Conservation (phyloP, 225 moss, liverwort and hornwort genomes). For the Pseudisothecium myosuroides region DNA sequence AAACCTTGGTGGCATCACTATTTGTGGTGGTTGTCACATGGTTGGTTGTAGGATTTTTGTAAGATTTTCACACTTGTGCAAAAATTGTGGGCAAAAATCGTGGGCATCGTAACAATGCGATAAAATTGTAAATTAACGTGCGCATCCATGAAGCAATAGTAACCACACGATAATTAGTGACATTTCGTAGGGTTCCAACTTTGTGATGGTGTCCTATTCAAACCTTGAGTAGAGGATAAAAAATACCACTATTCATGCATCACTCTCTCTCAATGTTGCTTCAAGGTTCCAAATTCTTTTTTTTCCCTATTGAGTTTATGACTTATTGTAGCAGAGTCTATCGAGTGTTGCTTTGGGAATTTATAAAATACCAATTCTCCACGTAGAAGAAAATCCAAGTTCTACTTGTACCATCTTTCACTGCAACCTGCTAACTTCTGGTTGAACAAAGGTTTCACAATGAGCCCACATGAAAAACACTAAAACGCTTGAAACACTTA, state of each 20-base stretch:
- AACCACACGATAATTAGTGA: too few species aligned
- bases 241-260: background rate
- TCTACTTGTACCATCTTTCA: background rate
- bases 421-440: accelerated
- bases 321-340: background rate
- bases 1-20: too few species aligned
- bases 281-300: background rate
- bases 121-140: too few species aligned
- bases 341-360: accelerated
- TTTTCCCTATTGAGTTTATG: background rate
- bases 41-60: too few species aligned
- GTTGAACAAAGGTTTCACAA: background rate
- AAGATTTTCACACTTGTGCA: too few species aligned
- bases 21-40: too few species aligned
- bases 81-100: too few species aligned
- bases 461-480: background rate
- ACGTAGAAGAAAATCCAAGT: accelerated
- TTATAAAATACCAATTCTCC: background rate
- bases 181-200: too few species aligned
- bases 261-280: background rate
- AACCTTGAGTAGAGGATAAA: background rate
- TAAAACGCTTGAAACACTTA: background rate
- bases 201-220: background rate
- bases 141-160: too few species aligned
- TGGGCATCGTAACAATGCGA: too few species aligned